Conservation (phyloP, 2,329 filamentous ascomycete genomes). For the Simplicillium sp. region DNA sequence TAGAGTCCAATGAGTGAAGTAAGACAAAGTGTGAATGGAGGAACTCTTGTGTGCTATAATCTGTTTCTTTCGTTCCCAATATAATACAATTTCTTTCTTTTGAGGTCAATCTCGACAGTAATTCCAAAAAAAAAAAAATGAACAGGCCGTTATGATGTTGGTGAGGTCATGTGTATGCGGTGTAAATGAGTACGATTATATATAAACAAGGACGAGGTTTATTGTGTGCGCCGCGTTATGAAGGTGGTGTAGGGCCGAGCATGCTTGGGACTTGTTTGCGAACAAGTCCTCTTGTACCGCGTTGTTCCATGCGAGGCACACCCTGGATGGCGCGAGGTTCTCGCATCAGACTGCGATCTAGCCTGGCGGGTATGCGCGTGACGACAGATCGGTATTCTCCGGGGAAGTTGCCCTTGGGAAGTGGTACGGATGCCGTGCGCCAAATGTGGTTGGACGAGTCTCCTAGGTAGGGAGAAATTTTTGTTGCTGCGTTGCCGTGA, state of each 20-base stretch:
- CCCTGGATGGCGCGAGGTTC: conserved; percentile 86
- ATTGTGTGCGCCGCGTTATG: conserved; percentile 15
- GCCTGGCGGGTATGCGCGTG: conserved; percentile 65
- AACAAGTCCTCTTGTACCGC: conserved; percentile 37
- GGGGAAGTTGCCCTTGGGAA: conserved; percentile 51
- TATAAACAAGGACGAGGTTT: too few relatives aligned
- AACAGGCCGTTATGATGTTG: background rate
- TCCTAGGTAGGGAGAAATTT: conserved; percentile 51
- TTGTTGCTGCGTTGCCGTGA: conserved; percentile 21
- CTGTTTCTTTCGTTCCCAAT: too few relatives aligned
- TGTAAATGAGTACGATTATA: background rate
- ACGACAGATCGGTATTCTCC: conserved; percentile 53
- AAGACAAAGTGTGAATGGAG: too few relatives aligned
- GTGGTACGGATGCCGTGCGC: conserved; percentile 55
- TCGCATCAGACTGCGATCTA: conserved; percentile 82
- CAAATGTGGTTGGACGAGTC: conserved; percentile 73
- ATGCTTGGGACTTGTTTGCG: conserved; percentile 47
- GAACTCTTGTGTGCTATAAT: too few relatives aligned
- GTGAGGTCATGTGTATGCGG: background rate
- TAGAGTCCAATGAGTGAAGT: too few relatives aligned
- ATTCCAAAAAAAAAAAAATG: background rate
- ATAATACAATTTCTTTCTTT: too few relatives aligned
- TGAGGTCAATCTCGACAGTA: too few relatives aligned
- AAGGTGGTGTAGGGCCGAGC: conserved; percentile 31
- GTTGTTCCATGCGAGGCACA: conserved; percentile 55